Evolutionary conservation across 2,329 filamentous ascomycete species (phyloP), one percentile per base, ranked within the genome.

Genomic region (Hortaea werneckii): DNA sequence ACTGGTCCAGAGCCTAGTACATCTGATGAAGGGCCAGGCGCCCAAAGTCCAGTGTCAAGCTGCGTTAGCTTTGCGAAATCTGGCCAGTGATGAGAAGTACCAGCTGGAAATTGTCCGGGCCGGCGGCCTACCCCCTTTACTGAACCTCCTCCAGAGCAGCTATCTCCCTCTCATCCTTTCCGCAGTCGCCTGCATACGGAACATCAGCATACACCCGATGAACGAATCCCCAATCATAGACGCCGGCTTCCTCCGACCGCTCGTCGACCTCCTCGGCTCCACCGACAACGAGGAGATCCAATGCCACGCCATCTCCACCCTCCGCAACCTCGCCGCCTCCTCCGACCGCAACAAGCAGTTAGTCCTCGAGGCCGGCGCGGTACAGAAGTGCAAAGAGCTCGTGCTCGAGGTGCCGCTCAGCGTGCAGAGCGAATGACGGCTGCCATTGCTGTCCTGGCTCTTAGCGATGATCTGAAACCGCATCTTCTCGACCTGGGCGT

Each of bases 351-450:
- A 98, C 76, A 98, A 98, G 71, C 86, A 94, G 48, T 76, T 98
- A n/a, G 92, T 98, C 1, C 72, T 98, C 41, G 88, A 96, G 67
- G 92, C 92, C 30, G 92, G 92, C 26, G 92, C 92, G 1, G 92
- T 98, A 35, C 88, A 96, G 64, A 96, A 96, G 66, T 98, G 92
- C 80, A 96, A 95, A 69, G 87, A 96, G 62, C 76, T 98, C 43
- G 89, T 98, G 26, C 74, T 98, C 12, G 83, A 94, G 46, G 92
- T 96, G 2, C 88, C 92, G 0, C 77, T 96, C 41, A 90, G 86
- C 35, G 92, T 98, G 2, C 92, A 98, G 65, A 95, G 89, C 1
- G 92, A 98, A 98, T 98, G 92, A 98, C 92, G 4, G 92, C 92
- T n/a, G 92, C 92, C 1, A 95, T 98, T 66, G 92, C 92, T 34